Percentiles rank a stretch among this genome's conserved stretches.
Evolutionary conservation across 805 yeast genomes (phyloP).

Genomic region (Wickerhamomyces strasburgensis): DNA sequence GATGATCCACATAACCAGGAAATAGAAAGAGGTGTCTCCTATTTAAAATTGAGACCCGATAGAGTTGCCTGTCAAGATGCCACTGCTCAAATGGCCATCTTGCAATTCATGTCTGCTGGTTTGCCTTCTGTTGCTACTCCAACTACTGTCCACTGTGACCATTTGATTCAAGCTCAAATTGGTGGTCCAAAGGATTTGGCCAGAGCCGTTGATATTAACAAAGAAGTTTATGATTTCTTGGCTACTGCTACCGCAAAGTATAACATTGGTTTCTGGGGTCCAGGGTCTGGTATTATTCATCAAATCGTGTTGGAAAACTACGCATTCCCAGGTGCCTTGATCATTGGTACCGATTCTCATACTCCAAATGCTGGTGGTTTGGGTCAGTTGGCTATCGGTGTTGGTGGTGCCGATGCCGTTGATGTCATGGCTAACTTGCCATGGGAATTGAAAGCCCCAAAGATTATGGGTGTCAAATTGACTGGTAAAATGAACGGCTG

Average conservation of each 20-base stretch:
- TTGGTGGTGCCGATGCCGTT: slow-evolving; percentile 99
- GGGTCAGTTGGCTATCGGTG: slow-evolving; percentile 97
- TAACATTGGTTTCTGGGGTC: slow-evolving; percentile 98
- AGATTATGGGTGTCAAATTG: slow-evolving; percentile 88
- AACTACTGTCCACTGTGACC: slow-evolving; percentile 96
- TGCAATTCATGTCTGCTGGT: slow-evolving; percentile 96
- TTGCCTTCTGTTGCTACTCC: slow-evolving; percentile 90
- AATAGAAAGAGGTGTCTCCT: slow-evolving; percentile 81
- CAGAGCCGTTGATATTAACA: slow-evolving; percentile 82
- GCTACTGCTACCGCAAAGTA: slow-evolving; percentile 88
- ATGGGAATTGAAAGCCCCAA: slow-evolving; percentile 98
- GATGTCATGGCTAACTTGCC: slow-evolving; percentile 92
- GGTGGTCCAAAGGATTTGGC: slow-evolving; percentile 85
- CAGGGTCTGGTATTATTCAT: slow-evolving; percentile 98
- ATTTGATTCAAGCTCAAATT: slow-evolving; percentile 90
- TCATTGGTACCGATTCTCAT: slow-evolving; percentile 96
- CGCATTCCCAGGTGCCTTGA: slow-evolving; percentile 95
- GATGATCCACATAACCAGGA: slow-evolving; percentile 88
- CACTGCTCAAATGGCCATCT: slow-evolving; percentile 96
- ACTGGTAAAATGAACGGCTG: slow-evolving; percentile 91
- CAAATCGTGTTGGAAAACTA: slow-evolving; percentile 95
- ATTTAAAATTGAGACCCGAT: slow-evolving; percentile 93
- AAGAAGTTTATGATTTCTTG: slow-evolving; percentile 91
- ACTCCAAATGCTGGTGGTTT: slow-evolving; percentile 98
- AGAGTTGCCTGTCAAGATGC: slow-evolving; percentile 99